These are phyloP conservation scores for Urostyla sp. DNA, from an alignment of 73 alveolate species.

Conservation along the genomic window DNA sequence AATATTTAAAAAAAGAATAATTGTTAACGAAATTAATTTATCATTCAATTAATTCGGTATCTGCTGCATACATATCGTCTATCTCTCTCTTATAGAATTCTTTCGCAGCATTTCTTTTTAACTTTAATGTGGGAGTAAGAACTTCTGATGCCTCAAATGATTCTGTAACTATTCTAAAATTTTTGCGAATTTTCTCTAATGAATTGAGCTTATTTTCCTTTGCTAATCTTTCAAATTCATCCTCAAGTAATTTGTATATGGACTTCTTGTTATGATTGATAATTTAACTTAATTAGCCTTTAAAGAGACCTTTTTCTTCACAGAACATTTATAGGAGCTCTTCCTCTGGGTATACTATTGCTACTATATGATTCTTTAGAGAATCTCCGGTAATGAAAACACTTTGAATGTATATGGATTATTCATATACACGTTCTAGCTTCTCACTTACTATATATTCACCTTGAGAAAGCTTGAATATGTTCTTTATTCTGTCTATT, in stretches of 20 bases:
- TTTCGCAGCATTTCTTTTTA: constrained; percentile 31
- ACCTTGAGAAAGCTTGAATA: constrained; percentile 83
- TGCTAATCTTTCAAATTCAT: constrained; percentile 29
- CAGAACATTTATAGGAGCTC: not conserved
- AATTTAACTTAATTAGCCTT: constrained; percentile 5
- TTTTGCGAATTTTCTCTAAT: constrained; percentile 25
- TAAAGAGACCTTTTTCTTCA: not conserved
- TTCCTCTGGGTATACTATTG: constrained; percentile 74
- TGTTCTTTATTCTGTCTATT: constrained; percentile 83
- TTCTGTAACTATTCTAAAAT: constrained; percentile 35
- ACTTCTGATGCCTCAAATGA: constrained; percentile 26
- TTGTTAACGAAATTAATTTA: too few species aligned
- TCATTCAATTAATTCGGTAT: too few species aligned
- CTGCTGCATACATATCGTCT: constrained; percentile 1
- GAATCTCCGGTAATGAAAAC: constrained; percentile 85
- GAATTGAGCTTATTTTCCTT: not conserved
- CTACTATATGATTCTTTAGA: constrained; percentile 68
- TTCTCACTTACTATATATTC: constrained; percentile 84
- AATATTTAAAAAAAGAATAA: too few species aligned
- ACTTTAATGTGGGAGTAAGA: constrained; percentile 49
- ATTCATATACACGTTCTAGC: constrained; percentile 70
- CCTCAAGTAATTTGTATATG: not conserved
- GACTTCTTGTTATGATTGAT: not conserved
- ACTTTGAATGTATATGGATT: constrained; percentile 60
- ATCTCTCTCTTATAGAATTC: constrained; percentile 20